phyloP scores from a whole-genome alignment of 1,139 yeast genomes.

The Lodderomyces jiufengensis region DNA sequence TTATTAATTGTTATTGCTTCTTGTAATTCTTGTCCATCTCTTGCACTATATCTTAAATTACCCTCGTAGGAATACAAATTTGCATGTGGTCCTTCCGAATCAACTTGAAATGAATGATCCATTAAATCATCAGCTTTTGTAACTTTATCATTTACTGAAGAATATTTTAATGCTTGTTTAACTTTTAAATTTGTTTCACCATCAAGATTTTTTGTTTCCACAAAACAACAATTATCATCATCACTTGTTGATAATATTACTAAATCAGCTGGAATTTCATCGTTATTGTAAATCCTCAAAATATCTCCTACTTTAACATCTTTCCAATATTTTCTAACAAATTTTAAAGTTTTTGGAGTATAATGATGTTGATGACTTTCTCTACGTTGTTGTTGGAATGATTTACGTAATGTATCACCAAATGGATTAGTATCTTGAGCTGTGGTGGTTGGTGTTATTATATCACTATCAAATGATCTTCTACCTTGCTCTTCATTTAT shows the following conservation, averaged over 20 bases:
- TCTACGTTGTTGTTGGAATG: slow-evolving; percentile 18
- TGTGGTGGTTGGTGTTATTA: slow-evolving; percentile 17
- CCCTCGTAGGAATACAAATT: slow-evolving; percentile 55
- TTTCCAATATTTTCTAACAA: slow-evolving; percentile 46
- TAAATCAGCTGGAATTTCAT: slow-evolving; percentile 57
- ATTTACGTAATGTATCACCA: slow-evolving; percentile 19
- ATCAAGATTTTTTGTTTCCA: slow-evolving; percentile 58
- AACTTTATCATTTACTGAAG: slow-evolving; percentile 30
- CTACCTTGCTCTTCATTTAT: slow-evolving; percentile 17
- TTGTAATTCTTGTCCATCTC: slow-evolving; percentile 18
- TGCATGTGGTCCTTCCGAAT: slow-evolving; percentile 56
- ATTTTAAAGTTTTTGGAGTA: slow-evolving; percentile 24
- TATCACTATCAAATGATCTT: slow-evolving; percentile 36
- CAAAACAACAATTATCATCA: slow-evolving; percentile 51
- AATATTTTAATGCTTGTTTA: slow-evolving; percentile 47
- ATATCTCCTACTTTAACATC: slow-evolving; percentile 54
- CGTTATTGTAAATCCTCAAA: slow-evolving; percentile 49
- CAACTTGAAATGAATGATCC: slow-evolving; percentile 37
- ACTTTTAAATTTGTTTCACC: slow-evolving; percentile 60
- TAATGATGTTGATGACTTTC: slow-evolving; percentile 6
- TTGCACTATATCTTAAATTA: slow-evolving; percentile 38
- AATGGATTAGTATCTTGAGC: slow-evolving; percentile 21
- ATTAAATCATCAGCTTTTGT: slow-evolving; percentile 44
- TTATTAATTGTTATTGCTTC: slow-evolving; percentile 50
- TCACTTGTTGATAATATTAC: slow-evolving; percentile 50